Percentiles rank a stretch among this genome's conserved stretches.
These are phyloP conservation scores for Escovopsis sp. DNA, from an alignment of 2,329 filamentous ascomycete species.

Conservation along the genomic window DNA sequence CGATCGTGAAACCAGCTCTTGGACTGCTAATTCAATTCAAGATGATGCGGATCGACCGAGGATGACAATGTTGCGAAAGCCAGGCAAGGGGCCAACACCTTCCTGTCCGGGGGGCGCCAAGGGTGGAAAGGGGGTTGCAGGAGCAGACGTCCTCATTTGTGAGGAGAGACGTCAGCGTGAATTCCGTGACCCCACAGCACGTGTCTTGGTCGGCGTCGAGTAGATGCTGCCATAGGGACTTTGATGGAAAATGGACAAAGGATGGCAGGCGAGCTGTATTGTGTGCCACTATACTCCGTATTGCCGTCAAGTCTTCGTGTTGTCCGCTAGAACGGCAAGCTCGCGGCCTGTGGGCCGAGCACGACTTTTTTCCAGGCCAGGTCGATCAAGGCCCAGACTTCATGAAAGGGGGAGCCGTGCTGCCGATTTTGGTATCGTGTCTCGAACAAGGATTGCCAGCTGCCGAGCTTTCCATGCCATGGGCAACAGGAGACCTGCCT, in stretches of 20 bases:
- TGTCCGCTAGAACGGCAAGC: background rate
- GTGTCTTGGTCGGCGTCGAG: no score
- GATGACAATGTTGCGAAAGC: conserved; percentile 44
- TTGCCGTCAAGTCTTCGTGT: background rate
- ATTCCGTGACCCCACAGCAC: conserved; percentile 51
- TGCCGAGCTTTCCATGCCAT: conserved; percentile 32
- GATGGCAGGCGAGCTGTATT: no score
- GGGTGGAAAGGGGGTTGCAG: conserved; percentile 39
- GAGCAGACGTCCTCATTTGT: conserved; percentile 26
- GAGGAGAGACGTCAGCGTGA: conserved; percentile 43
- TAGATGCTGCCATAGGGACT: no score
- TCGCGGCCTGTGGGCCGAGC: background rate
- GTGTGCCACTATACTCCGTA: no score
- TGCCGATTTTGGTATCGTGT: conserved; percentile 16
- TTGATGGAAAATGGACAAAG: no score
- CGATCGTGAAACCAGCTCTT: no score
- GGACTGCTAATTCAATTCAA: no score
- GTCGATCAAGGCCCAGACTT: conserved; percentile 37
- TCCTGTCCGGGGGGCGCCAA: conserved; percentile 38
- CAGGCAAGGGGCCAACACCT: conserved; percentile 39
- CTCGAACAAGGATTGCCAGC: conserved; percentile 38
- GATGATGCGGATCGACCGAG: conserved; percentile 39
- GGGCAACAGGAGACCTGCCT: conserved; percentile 31
- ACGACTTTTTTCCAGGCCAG: conserved; percentile 8
- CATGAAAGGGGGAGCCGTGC: conserved; percentile 30